Base-by-base conservation (phyloP, 2,329 filamentous ascomycete species). In the Paraphoma chrysanthemicola region DNA sequence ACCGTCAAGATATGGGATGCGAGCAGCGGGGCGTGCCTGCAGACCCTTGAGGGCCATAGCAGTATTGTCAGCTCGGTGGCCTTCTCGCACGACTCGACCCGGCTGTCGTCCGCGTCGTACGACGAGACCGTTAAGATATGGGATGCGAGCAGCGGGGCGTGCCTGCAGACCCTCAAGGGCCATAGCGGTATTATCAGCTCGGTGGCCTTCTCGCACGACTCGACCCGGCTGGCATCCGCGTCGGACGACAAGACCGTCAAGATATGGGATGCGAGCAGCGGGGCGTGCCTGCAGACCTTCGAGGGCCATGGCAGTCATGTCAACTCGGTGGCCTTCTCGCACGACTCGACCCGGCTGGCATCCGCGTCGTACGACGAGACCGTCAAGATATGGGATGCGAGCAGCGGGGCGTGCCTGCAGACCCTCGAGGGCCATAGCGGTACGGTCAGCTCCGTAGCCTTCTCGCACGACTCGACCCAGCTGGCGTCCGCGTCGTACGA, bases 291-390 rank as follows among this genome's bases (percentile, higher is more conserved):
- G 39, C 52, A 52, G 42, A 64, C 54, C 30, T 44, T 66, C n/a
- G 53, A 66, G 31, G 54, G 59, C 62, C 56, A 63, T 52, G 23
- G n/a, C 28, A 42, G 53, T 30, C 80, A 4, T 11, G 36, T 8
- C 36, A 41, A 14, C 18, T 49, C 47, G 2, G 47, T 49, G 12
- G 33, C 47, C 18, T 53, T 53, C 42, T 53, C 50, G n/a, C 42
- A 46, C 17, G 43, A 53, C 43, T 46, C 42, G 2, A 39, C 8
- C 1, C 43, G 39, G 28, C 42, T 53, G n/a, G 42, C 43, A 9
- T 46, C 42, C 17, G 31, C 30, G 16, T 44, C 49, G 7, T 2
- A 3, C 33, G 51, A 47, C 67, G 59, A 63, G 5, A 44, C 41
- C n/a, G 14, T 51, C 31, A 44, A 51, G 29, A 44, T 51, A 11